A percentile compares a stretch with the other conserved stretches of the same genome.
Conservation (phyloP, 495 filamentous ascomycete genomes). For the Bombardia bombarda region DNA sequence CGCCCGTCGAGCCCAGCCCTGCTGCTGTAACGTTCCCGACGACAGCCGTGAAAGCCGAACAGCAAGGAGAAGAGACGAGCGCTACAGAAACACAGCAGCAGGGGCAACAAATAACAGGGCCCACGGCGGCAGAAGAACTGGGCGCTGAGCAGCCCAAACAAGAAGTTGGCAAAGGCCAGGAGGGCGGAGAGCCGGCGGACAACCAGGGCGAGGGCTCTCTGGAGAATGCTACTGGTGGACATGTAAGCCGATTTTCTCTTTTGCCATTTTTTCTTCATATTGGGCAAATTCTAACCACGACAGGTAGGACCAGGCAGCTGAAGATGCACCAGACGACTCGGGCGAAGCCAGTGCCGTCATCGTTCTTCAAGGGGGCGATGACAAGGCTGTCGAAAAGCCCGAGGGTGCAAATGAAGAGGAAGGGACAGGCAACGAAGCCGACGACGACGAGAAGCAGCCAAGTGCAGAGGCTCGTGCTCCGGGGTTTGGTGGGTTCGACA, state of each 20-base stretch:
- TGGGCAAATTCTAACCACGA: conserved; percentile 5
- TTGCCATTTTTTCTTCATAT: not conserved
- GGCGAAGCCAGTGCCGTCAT: conserved; percentile 1
- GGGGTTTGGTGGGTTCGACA: conserved; percentile 34
- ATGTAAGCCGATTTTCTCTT: too few relatives aligned
- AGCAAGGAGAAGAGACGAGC: conserved; percentile 2
- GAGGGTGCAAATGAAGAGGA: conserved; percentile 21
- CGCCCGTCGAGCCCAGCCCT: conserved; percentile 31
- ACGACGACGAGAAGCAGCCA: conserved; percentile 24
- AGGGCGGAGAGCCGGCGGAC: not conserved
- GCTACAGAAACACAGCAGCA: conserved; percentile 6
- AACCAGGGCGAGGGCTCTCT: not conserved
- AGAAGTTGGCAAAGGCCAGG: conserved; percentile 8
- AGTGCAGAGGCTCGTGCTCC: conserved; percentile 13
- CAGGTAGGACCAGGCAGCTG: conserved; percentile 5
- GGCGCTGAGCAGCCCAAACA: conserved; percentile 4
- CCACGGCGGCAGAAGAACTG: not conserved
- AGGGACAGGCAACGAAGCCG: too few relatives aligned
- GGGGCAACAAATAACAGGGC: not conserved
- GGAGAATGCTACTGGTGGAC: not conserved
- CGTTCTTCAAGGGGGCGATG: conserved; percentile 4
- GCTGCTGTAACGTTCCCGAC: conserved; percentile 16
- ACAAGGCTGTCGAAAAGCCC: conserved; percentile 16
- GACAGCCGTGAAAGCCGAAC: conserved; percentile 5
- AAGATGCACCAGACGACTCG: conserved; percentile 4